These are phyloP conservation scores for Diutina catenulata DNA, from an alignment of 1,139 yeast genomes.

Conservation along the genomic window DNA sequence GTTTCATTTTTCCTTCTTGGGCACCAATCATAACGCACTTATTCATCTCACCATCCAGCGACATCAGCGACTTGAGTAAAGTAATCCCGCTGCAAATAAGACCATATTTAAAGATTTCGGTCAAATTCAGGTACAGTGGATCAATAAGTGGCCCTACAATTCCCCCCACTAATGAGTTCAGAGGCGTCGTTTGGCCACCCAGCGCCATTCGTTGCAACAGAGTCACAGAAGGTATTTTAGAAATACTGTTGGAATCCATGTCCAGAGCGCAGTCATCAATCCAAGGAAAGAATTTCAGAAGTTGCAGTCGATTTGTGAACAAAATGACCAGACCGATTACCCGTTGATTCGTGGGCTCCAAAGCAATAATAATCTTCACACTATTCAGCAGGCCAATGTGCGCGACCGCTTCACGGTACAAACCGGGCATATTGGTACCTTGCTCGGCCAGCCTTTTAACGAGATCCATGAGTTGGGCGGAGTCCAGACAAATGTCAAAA, in stretches of 20 bases:
- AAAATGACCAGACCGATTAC: constrained; percentile 45
- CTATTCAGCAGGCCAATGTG: constrained; percentile 16
- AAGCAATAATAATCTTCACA: constrained; percentile 41
- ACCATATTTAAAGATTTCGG: constrained; percentile 46
- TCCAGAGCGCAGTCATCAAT: constrained; percentile 20
- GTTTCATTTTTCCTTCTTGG: constrained; percentile 22
- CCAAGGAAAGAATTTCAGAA: constrained; percentile 44
- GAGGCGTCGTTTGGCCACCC: neutral
- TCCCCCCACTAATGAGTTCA: constrained; percentile 38
- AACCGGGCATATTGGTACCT: constrained; percentile 10
- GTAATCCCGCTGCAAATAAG: constrained; percentile 50
- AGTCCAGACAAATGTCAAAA: constrained; percentile 40
- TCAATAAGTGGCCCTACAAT: constrained; percentile 48
- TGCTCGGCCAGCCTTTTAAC: constrained; percentile 12
- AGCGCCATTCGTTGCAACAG: no score
- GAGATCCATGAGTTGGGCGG: constrained; percentile 25
- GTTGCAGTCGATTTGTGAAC: constrained; percentile 35
- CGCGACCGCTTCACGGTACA: constrained; percentile 15
- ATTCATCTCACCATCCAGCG: constrained; percentile 14
- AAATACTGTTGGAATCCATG: no score
- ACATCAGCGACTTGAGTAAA: constrained; percentile 26
- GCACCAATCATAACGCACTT: constrained; percentile 30
- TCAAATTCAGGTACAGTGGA: constrained; percentile 41
- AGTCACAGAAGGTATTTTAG: no score
- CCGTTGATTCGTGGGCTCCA: constrained; percentile 42